Percentiles rank a stretch among this genome's conserved stretches.
Evolutionary conservation across 169 alveolate genomes (phyloP).

Genomic region (Perkinsus olseni): DNA sequence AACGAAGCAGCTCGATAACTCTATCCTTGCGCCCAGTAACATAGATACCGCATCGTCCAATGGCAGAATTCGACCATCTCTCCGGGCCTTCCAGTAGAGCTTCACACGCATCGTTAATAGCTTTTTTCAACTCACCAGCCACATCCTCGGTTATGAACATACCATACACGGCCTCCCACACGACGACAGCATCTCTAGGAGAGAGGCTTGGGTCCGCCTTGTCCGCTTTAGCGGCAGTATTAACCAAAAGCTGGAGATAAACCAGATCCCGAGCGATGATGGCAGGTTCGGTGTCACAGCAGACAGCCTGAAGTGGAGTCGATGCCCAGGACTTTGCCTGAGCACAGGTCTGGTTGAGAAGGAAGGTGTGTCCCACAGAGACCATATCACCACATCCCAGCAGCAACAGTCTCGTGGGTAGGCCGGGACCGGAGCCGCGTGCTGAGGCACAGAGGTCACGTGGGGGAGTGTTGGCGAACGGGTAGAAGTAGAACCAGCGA

Average conservation of each 20-base stretch:
- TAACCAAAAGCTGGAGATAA: neutral
- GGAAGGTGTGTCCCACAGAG: neutral
- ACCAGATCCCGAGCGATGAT: neutral
- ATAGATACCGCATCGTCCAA: no score
- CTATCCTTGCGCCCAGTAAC: no score
- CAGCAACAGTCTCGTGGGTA: neutral
- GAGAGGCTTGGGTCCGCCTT: neutral
- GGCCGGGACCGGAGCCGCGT: neutral
- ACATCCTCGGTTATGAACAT: neutral
- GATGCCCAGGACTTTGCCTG: neutral
- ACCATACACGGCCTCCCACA: neutral
- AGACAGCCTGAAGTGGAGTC: neutral
- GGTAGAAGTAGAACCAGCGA: neutral
- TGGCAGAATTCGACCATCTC: no score
- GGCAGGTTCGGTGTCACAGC: neutral
- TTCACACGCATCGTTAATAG: no score
- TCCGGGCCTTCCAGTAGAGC: no score
- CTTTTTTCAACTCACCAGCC: no score
- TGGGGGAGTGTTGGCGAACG: neutral
- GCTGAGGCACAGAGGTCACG: neutral
- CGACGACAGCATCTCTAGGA: neutral
- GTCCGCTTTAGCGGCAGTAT: neutral
- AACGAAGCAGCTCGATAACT: no score
- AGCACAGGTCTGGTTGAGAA: neutral
- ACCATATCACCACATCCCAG: neutral